Evolutionary conservation across 176 grass and related monocot species (phyloP).

Genomic region (Oryza meridionalis): DNA sequence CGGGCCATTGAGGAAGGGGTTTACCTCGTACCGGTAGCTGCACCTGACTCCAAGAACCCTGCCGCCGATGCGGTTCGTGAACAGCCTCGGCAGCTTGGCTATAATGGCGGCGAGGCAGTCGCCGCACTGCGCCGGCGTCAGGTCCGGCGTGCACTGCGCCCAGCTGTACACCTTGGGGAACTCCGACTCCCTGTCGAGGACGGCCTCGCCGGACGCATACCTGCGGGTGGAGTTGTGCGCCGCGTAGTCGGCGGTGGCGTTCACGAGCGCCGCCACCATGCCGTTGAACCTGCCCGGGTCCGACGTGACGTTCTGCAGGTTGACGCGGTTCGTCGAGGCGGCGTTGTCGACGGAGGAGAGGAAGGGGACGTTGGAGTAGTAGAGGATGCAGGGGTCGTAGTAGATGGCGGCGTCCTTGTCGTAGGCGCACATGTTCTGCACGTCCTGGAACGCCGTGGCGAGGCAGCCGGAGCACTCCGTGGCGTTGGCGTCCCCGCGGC

Average conservation of each 20-base stretch:
- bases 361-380: constrained; percentile 38
- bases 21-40: constrained; percentile 52
- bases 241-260: constrained; percentile 39
- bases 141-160: constrained; percentile 66
- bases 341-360: constrained; percentile 23
- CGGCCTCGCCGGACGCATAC: constrained; percentile 44
- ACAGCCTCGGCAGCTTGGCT: background rate
- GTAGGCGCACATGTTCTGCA: constrained; percentile 32
- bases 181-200: background rate
- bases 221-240: constrained; percentile 37
- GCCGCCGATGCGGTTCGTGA: constrained; percentile 15
- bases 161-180: constrained; percentile 46
- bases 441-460: constrained; percentile 25
- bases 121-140: constrained; percentile 30
- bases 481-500: constrained; percentile 45
- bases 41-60: constrained; percentile 44
- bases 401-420: constrained; percentile 47
- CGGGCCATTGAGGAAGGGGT: constrained; percentile 30
- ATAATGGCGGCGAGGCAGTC: constrained; percentile 40
- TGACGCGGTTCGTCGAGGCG: background rate
- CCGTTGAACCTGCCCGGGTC: background rate
- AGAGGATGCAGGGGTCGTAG: constrained; percentile 41
- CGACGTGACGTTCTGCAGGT: constrained; percentile 7
- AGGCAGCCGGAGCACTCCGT: constrained; percentile 29
- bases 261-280: constrained; percentile 35